Evolutionary conservation across 305 asterid species (phyloP), one percentile per base, ranked within the genome.

Genomic region (Andrographis paniculata): DNA sequence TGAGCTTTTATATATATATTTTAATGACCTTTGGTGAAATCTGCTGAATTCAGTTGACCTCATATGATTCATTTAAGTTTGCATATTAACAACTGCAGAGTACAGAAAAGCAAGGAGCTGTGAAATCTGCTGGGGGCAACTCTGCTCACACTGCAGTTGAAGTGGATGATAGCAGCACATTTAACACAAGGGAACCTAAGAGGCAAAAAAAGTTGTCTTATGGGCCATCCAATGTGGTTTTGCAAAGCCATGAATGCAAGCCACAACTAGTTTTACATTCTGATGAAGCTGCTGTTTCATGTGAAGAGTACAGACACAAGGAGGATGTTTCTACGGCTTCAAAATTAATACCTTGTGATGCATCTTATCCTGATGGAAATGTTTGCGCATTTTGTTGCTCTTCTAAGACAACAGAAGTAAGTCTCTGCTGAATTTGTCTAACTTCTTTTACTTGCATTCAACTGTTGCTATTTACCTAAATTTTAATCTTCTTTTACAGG

Each of bases 341-440:
- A 58, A 56, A 68, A 42, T 45, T 24, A 16, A 67, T 50, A 39
- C 62, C 50, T 22, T 30, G 56, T 22, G 75, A 52, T 52, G 63
- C 60, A 47, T 52, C 67, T 18, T 21, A 42, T 55, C 56, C 17
- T n/a, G 58, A 58, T 57, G 73, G 54, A 61, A 63, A 69, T 52
- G 53, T 58, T 39, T 91, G 99, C 72, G 88, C 75, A 31, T 81
- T 91, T 64, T 91, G 99, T 72, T 81, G 75, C 46, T 68, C 94
- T 45, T 75, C 95, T 24, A 61, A 62, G 55, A 56, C 69, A 56
- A 66, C 84, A 44, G 85, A 78, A 52, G 99, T 86, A 75, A 73
- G 30, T 3, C 30, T 24, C 8, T 24, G 30, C 6, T 24, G 8
- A 24, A 24, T 4, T 24, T 24, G 30, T 3, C 4, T 24, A 24